A percentile compares a stretch with the other conserved stretches of the same genome.
phyloP scores from a whole-genome alignment of 257 asterid species.

The Pogostemon cablin region DNA sequence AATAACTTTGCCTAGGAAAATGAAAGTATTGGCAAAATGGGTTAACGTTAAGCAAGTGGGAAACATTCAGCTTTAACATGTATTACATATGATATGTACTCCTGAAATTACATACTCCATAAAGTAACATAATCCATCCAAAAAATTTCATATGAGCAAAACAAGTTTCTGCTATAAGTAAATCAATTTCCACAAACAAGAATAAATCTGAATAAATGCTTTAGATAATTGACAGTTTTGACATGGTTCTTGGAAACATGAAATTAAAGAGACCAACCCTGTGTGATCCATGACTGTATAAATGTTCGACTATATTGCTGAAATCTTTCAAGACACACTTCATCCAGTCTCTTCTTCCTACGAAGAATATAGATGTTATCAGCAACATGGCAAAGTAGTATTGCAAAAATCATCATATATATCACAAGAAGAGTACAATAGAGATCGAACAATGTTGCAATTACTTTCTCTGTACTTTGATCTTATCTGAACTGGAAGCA shows the following conservation, averaged over 20 bases:
- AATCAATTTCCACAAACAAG: not conserved
- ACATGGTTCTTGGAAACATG: not conserved
- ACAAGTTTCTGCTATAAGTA: not conserved
- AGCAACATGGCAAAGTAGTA: conserved; percentile 17
- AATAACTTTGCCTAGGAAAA: conserved; percentile 76
- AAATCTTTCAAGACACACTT: conserved; percentile 84
- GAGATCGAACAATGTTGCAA: conserved; percentile 28
- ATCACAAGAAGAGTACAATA: conserved; percentile 14
- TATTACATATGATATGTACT: conserved; percentile 2
- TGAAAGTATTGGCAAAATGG: conserved; percentile 18
- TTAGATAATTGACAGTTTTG: not conserved
- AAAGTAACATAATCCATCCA: not conserved
- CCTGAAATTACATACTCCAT: not conserved
- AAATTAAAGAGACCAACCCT: conserved; percentile 53
- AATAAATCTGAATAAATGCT: not conserved
- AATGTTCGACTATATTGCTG: conserved; percentile 86
- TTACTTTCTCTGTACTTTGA: conserved; percentile 71
- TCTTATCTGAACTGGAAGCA: conserved; percentile 55
- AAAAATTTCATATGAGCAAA: not conserved
- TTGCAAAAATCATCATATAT: not conserved
- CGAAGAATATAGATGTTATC: conserved; percentile 19
- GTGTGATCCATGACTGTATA: conserved; percentile 94
- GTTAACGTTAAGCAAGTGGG: conserved; percentile 6
- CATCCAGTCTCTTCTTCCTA: conserved; percentile 94
- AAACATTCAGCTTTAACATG: conserved; percentile 7